phyloP scores from a whole-genome alignment of 2,329 filamentous ascomycete species.

The Diaporthe sp. region DNA sequence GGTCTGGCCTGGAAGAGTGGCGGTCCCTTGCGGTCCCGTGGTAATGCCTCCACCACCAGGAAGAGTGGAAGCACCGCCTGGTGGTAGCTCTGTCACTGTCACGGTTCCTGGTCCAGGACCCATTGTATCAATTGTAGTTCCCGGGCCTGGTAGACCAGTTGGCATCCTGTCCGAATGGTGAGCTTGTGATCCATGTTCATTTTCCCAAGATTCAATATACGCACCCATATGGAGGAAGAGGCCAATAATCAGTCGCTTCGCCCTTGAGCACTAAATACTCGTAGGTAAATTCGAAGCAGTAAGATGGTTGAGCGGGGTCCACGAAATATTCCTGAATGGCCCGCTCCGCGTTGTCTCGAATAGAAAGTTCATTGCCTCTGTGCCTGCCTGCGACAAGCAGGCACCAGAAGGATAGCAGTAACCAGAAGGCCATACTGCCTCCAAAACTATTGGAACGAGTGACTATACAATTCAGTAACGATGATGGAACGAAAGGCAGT shows the following conservation, averaged over 20 bases:
- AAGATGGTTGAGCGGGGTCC: background rate
- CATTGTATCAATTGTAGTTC: background rate
- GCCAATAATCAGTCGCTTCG: background rate
- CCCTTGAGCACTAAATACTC: background rate
- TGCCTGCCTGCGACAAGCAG: background rate
- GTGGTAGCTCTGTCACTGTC: background rate
- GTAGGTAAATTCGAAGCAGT: background rate
- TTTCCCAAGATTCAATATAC: background rate
- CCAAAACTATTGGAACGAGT: background rate
- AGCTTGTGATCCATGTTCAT: background rate
- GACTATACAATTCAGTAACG: background rate
- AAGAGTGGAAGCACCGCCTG: background rate
- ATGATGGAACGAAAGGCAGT: background rate
- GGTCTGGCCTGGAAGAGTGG: background rate
- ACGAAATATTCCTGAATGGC: background rate
- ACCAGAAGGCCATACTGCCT: constrained; percentile 14
- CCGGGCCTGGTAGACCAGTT: background rate
- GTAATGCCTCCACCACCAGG: background rate
- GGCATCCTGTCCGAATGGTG: background rate
- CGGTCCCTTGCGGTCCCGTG: background rate
- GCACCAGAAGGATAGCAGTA: constrained; percentile 16
- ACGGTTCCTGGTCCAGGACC: background rate
- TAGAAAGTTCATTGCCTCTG: background rate
- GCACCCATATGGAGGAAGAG: background rate
- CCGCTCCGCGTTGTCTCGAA: background rate